Conservation (phyloP, 768 basidiomycete genomes). For the Hebeloma cylindrosporum region DNA sequence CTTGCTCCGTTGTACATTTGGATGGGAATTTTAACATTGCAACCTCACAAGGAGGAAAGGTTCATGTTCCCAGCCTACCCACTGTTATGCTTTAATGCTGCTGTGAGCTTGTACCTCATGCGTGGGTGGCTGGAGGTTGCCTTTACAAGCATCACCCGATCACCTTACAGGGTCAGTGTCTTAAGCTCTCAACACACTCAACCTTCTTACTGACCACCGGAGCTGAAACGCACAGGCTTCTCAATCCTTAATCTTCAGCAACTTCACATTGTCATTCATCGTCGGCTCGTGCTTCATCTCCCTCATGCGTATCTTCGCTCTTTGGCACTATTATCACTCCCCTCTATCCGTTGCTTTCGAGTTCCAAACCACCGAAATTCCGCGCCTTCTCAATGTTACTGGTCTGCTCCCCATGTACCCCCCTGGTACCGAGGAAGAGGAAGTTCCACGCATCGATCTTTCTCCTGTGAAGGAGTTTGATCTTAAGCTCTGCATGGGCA, state of each 20-base stretch:
- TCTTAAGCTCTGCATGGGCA: constrained; percentile 81
- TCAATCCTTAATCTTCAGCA: constrained; percentile 70
- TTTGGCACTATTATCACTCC: constrained; percentile 89
- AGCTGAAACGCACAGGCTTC: constrained; percentile 58
- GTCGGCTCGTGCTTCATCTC: constrained; percentile 69
- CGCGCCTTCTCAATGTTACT: constrained; percentile 73
- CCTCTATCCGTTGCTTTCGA: constrained; percentile 70
- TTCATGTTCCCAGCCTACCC: constrained; percentile 97
- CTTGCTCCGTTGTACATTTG: constrained; percentile 94
- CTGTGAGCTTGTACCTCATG: constrained; percentile 80
- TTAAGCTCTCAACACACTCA: neutral
- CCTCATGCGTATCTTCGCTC: constrained; percentile 74
- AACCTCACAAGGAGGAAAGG: constrained; percentile 97
- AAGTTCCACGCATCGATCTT: constrained; percentile 59
- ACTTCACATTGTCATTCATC: constrained; percentile 70
- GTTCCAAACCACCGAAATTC: constrained; percentile 79
- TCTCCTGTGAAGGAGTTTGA: constrained; percentile 66
- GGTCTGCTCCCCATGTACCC: constrained; percentile 56
- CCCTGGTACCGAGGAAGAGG: constrained; percentile 38
- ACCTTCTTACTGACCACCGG: neutral
- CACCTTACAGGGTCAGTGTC: constrained; percentile 75
- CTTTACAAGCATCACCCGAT: constrained; percentile 75
- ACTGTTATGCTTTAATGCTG: constrained; percentile 90
- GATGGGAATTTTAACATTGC: constrained; percentile 73
- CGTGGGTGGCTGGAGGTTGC: constrained; percentile 83